Percentiles rank a stretch among this genome's conserved stretches.
These are phyloP conservation scores for Backusella parvicylindrica DNA, from an alignment of 192 early-diverging fungal genomes.

Conservation along the genomic window DNA sequence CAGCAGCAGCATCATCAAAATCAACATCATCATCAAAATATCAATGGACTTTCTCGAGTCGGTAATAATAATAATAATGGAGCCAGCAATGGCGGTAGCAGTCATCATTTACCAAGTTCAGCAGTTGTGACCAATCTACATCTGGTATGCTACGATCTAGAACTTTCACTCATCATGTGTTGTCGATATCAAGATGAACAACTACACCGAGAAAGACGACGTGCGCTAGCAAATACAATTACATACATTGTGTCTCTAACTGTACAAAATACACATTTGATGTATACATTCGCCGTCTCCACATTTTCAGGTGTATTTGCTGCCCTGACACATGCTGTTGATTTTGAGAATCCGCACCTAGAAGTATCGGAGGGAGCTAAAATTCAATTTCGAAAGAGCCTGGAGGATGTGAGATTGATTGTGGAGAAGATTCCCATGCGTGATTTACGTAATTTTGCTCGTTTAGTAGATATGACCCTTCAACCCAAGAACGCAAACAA, in stretches of 20 bases:
- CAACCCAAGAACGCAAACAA: constrained; percentile 9
- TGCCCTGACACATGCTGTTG: constrained; percentile 24
- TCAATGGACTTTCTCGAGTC: neutral
- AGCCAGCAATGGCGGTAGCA: neutral
- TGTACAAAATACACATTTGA: constrained; percentile 9
- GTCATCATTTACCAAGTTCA: constrained; percentile 10
- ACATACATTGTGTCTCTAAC: constrained; percentile 20
- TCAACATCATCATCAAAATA: neutral
- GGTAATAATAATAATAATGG: neutral
- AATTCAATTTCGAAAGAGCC: constrained; percentile 13
- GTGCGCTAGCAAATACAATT: constrained; percentile 27
- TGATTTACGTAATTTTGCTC: constrained; percentile 14
- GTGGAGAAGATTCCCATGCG: constrained; percentile 11
- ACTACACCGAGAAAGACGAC: constrained; percentile 12
- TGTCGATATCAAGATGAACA: constrained; percentile 22
- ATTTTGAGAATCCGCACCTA: constrained; percentile 13
- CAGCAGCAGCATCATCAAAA: no score
- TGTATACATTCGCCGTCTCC: constrained; percentile 14
- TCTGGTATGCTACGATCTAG: constrained; percentile 26
- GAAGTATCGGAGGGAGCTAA: constrained; percentile 18
- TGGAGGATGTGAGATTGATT: constrained; percentile 14
- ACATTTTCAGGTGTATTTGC: constrained; percentile 23
- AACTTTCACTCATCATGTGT: constrained; percentile 23
- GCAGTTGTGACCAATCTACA: constrained; percentile 28
- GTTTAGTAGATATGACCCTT: constrained; percentile 12